A percentile compares a stretch with the other conserved stretches of the same genome.
Evolutionary conservation across 2,329 filamentous ascomycete genomes (phyloP).

Genomic region (Diaporthe batatas): DNA sequence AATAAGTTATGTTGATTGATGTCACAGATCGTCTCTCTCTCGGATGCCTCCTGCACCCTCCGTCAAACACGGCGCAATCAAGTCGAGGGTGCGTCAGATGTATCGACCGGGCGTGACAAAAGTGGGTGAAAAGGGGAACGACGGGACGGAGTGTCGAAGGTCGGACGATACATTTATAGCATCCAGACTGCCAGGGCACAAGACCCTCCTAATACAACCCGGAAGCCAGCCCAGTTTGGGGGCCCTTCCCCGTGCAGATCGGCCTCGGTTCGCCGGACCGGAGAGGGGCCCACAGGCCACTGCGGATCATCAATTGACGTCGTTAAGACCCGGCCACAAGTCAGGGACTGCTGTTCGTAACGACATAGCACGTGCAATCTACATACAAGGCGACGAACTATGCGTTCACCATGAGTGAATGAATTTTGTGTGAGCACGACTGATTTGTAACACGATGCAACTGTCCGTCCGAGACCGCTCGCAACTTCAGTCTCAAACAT

Average conservation of each 20-base stretch:
- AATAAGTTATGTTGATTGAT: slow-evolving; percentile 5
- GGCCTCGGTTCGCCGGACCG: slow-evolving; percentile 6
- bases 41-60: background rate
- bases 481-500: slow-evolving; percentile 6
- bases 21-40: slow-evolving; percentile 8
- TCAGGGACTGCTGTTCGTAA: background rate
- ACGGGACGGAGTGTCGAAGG: background rate
- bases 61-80: slow-evolving; percentile 26
- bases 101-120: slow-evolving; percentile 1
- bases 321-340: background rate
- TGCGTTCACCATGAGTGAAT: background rate
- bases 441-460: background rate
- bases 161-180: slow-evolving; percentile 18
- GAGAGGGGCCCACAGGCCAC: background rate
- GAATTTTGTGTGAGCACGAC: background rate
- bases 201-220: background rate
- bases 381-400: background rate
- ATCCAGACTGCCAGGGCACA: background rate
- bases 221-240: background rate
- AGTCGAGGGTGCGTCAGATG: background rate
- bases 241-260: background rate
- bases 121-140: background rate
- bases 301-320: background rate
- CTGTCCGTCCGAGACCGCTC: background rate
- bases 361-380: background rate